Percentiles rank a stretch among this genome's conserved stretches.
Conservation (phyloP, 371 early-diverging fungal genomes). For the Circinella minor region DNA sequence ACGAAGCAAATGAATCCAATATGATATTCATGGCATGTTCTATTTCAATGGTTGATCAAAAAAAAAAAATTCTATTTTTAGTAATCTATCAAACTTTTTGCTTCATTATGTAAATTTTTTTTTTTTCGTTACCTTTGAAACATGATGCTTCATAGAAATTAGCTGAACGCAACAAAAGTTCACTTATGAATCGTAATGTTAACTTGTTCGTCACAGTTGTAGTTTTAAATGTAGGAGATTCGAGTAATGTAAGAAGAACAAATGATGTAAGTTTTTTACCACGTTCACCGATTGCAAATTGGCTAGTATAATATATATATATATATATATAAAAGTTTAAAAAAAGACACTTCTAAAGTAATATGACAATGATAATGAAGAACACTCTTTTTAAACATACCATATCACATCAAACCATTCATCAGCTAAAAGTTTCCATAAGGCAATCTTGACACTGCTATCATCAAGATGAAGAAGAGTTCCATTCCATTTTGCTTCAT, state of each 20-base stretch:
- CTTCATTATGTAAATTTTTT: too few species aligned
- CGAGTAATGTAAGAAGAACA: conserved; percentile 25
- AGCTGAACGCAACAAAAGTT: conserved; percentile 52
- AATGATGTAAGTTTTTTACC: conserved; percentile 21
- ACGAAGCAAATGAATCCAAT: conserved; percentile 7
- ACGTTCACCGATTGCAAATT: conserved; percentile 27
- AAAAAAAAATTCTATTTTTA: too few species aligned
- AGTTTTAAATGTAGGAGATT: background rate
- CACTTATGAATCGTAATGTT: conserved; percentile 38
- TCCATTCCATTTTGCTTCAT: conserved; percentile 48
- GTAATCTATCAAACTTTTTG: too few species aligned
- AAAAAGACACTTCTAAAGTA: background rate
- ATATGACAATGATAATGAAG: too few species aligned
- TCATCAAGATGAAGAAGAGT: conserved; percentile 29
- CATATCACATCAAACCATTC: conserved; percentile 61
- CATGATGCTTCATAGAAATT: conserved; percentile 61
- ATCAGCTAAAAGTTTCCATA: conserved; percentile 58
- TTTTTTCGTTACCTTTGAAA: conserved; percentile 41
- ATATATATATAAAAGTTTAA: conserved; percentile 1
- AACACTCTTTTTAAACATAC: conserved; percentile 13
- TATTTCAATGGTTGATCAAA: background rate
- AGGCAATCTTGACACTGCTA: conserved; percentile 45
- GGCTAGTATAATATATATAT: conserved; percentile 13
- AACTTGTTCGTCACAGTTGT: conserved; percentile 8
- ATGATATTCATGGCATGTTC: conserved; percentile 1